Evolutionary conservation across 2,329 filamentous ascomycete species (phyloP), one percentile per base, ranked within the genome.

Genomic region (Beauveria rudraprayagi): DNA sequence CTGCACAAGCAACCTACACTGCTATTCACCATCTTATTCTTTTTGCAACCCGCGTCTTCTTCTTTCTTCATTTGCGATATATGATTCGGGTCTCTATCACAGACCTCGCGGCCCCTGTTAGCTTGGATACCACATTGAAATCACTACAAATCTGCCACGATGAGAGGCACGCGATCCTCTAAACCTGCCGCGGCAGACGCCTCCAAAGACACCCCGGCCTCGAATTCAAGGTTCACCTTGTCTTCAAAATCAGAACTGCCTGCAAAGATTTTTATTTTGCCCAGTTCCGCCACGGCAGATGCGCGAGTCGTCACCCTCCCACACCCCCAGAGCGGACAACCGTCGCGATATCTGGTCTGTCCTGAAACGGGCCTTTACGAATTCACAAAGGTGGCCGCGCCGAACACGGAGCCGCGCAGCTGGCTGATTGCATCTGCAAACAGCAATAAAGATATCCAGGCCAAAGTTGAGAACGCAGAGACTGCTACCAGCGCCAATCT

Each of bases 401-500:
- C 83, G 10, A 80, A 78, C 59, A 73, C 77, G 5, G 76, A 73
- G 1, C 84, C 85, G 3, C 77, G 81, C 58, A 88, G 85, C 67
- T 89, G 85, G 85, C 73, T 89, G 34, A 75, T 89, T 55, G 77
- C 83, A 61, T 68, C 66, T 4, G 56, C 52, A 28, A 46, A 37
- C 28, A 52, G 34, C 11, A 26, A 53, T 7, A 34, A 65, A 47
- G 44, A 51, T 3, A 34, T 62, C 17, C 37, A 60, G 51, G 41
- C 62, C 34, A 65, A 66, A 28, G 63, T 66, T 28, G 66, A 70
- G 22, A 66, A 90, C 28, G 65, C 66, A 37, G 67, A 70, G 28
- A 66, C 91, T 26, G 81, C 86, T 40, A 86, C 86, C 67, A 81
- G 80, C 48, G 85, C 91, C 40, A 86, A 92, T 63, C 76, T 97